Percentiles rank a stretch among this genome's conserved stretches.
phyloP scores from a whole-genome alignment of 768 basidiomycete genomes.

The Gyrodon lividus region DNA sequence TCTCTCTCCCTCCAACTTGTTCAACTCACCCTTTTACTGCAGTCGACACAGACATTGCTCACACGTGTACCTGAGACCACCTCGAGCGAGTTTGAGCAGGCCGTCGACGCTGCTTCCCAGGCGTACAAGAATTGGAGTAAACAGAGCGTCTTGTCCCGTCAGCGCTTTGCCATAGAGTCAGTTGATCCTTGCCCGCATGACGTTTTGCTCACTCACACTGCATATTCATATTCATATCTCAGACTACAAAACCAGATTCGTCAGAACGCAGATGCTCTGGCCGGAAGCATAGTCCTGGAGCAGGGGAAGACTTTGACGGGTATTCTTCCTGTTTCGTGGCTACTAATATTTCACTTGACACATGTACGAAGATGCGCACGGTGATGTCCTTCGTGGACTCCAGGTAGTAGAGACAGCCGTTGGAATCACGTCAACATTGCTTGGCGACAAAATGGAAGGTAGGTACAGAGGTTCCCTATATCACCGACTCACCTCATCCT shows the following conservation, averaged over 20 bases:
- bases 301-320: slow-evolving; percentile 94
- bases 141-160: slow-evolving; percentile 81
- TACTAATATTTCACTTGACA: neutral
- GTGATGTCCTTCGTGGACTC: slow-evolving; percentile 89
- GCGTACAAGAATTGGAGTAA: slow-evolving; percentile 90
- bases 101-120: slow-evolving; percentile 77
- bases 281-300: slow-evolving; percentile 87
- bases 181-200: slow-evolving; percentile 27
- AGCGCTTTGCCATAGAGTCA: slow-evolving; percentile 87
- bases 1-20: neutral
- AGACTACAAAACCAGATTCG: slow-evolving; percentile 89
- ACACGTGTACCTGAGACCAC: slow-evolving; percentile 91
- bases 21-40: slow-evolving; percentile 1
- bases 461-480: slow-evolving; percentile 9
- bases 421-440: slow-evolving; percentile 78
- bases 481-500: slow-evolving; percentile 15
- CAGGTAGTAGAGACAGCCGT: slow-evolving; percentile 85
- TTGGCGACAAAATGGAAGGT: slow-evolving; percentile 94
- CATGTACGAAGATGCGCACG: slow-evolving; percentile 73
- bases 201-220: slow-evolving; percentile 2
- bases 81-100: slow-evolving; percentile 72
- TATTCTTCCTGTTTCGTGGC: slow-evolving; percentile 28
- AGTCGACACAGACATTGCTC: slow-evolving; percentile 91
- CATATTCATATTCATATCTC: neutral
- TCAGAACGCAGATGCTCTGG: slow-evolving; percentile 81